Evolutionary conservation across 2,329 filamentous ascomycete species (phyloP), one percentile per base, ranked within the genome.

Genomic region (Chaetomiaceae sp.): DNA sequence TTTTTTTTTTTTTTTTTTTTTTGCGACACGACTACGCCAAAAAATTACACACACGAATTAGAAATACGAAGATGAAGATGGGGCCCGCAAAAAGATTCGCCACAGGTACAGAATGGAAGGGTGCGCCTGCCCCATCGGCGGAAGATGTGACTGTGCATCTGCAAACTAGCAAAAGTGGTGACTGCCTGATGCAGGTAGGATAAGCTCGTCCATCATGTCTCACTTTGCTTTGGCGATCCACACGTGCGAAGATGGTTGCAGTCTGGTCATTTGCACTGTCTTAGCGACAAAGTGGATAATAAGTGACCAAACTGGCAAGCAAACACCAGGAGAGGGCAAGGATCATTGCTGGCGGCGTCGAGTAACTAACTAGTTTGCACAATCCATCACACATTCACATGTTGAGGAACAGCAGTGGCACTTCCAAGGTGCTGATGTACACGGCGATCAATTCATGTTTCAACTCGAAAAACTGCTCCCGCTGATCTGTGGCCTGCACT

Each of bases 131-230:
- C n/a, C n/a, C n/a, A n/a, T n/a, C n/a, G n/a, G n/a, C n/a, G n/a
- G n/a, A n/a, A n/a, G n/a, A n/a, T n/a, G n/a, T n/a, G n/a, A n/a
- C n/a, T n/a, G n/a, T n/a, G n/a, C n/a, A n/a, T n/a, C n/a, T n/a
- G n/a, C n/a, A n/a, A n/a, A n/a, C n/a, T n/a, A n/a, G n/a, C n/a
- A n/a, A n/a, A n/a, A n/a, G n/a, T n/a, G n/a, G n/a, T n/a, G n/a
- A 38, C 36, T 38, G 36, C 20, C 36, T 16, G 27, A 32, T 33
- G 14, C 27, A 36, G n/a, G n/a, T n/a, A n/a, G 37, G 36, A 41
- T 34, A 49, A 27, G 47, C 47, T 49, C 37, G 47, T 8, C 32
- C 13, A 33, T 41, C 47, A 27, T 41, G 47, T 49, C 47, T 49
- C 47, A 42, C 16, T 29, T 41, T 16, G 2, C 14, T 30, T 27